Evolutionary conservation across 2,329 filamentous ascomycete genomes (phyloP), one percentile per base, ranked within the genome.

Genomic region (Penicillium sp.): DNA sequence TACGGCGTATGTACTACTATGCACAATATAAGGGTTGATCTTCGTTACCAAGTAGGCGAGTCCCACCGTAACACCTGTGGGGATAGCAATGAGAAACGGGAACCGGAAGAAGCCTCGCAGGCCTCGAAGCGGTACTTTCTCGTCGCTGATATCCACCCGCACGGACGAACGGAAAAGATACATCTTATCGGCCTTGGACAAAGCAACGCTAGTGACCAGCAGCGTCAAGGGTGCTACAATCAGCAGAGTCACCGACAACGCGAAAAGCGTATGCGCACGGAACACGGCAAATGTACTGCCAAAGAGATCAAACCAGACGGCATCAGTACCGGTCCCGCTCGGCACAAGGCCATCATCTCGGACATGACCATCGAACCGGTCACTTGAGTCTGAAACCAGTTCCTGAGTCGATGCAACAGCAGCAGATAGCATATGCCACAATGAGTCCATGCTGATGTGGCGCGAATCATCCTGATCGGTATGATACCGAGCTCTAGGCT

Each of bases 341-440:
- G 84, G 80, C 2, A 88, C 83, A 64, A 86, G 86, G 52, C 82
- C 83, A 49, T 79, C 78, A 53, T 85, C 83, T 9, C 77, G 74
- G 37, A 82, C 73, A 15, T 78, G 74, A 5, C 87, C 84, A 49
- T 83, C 82, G 66, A 95, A 96, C 2, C 79, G 80, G 44, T 82
- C 77, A 54, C 85, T 86, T 1, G 82, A 85, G 62, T 90, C 85
- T 14, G 85, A 83, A 0, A 90, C 87, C 42, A 97, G 79, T 1
- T 81, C 81, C 65, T 87, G 81, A 22, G 90, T 85, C 0, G 92
- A 94, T 6, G 86, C 84, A 23, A 97, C 76, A 6, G 92, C 86
- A 14, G 87, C 87, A 35, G 90, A 95, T 35, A 99, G 80, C 94
- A 99, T 97, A 72, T 97, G 92, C 92, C 92, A 97, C 20, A 97